Base-by-base conservation (phyloP, 2,329 filamentous ascomycete species). In the Tolypocladium tropicale region DNA sequence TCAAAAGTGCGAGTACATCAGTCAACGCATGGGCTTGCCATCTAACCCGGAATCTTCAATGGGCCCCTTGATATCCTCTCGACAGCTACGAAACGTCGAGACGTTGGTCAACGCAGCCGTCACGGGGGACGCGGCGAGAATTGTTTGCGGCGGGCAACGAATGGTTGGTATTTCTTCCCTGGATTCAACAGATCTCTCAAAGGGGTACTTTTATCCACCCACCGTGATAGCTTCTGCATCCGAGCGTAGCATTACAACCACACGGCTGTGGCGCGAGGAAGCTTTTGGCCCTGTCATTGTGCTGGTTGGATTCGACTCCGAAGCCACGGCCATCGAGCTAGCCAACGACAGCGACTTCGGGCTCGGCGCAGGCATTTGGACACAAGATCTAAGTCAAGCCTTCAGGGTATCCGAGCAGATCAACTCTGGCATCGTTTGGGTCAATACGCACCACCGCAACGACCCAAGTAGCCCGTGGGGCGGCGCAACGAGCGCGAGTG, bases 201-300 rank as follows among this genome's bases (percentile, higher is more conserved):
- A 76, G 70, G 76, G 81, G 2, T 90, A 91, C 70, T 96, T 90
- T 74, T 95, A 85, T 71, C 79, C 88, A 53, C 89, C 89, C 0
- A 95, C 91, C 0, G 80, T 96, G 2, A 78, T 96, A 30, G 65
- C 67, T 0, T 72, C 68, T 0, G 74, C 83, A 50, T 33, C 77
- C 65, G 73, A 67, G 72, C 77, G 80, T 60, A 82, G 82, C 64
- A 77, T 91, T 81, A 61, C 77, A 37, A 72, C 82, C 65, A 87
- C 89, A 71, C 83, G 83, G 67, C 87, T 94, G 62, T 86, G 89
- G 76, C 80, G 83, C 63, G 86, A 91, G 68, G 89, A 94, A 70
- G 89, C 90, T 58, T 94, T 94, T 69, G 89, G 89, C 23, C 89
- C 89, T 10, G 89, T 92, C 41, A 85, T 88, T 68, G 80, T 86